phyloP scores from a whole-genome alignment of 768 basidiomycete species.

The Lentinus tigrinus region DNA sequence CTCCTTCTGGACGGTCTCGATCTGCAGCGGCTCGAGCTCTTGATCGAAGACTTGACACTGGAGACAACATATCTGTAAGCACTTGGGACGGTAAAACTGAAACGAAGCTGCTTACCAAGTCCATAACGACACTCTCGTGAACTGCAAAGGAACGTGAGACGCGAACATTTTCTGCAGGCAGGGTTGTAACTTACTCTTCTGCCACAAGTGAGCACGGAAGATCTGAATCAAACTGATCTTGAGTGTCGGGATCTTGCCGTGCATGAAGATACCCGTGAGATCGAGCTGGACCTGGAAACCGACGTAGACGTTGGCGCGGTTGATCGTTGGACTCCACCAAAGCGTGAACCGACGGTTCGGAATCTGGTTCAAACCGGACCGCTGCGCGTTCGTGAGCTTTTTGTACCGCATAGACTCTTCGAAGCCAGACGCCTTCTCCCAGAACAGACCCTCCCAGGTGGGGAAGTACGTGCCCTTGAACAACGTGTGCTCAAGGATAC shows the following conservation, averaged over 20 bases:
- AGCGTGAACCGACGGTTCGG: slow-evolving; percentile 98
- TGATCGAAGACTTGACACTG: slow-evolving; percentile 99
- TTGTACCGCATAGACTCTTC: slow-evolving; percentile 96
- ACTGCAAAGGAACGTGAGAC: slow-evolving; percentile 41
- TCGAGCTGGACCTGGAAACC: slow-evolving; percentile 99
- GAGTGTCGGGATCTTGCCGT: slow-evolving; percentile 96
- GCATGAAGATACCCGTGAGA: slow-evolving; percentile 97
- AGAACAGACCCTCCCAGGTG: slow-evolving; percentile 96
- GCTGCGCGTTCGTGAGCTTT: slow-evolving; percentile 96
- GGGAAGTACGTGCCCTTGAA: slow-evolving; percentile 99
- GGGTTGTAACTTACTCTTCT: slow-evolving; percentile 75
- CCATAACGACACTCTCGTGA: slow-evolving; percentile 92
- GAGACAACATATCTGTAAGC: slow-evolving; percentile 1
- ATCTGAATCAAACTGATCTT: slow-evolving; percentile 99
- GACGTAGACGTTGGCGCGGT: slow-evolving; percentile 98
- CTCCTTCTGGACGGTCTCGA: slow-evolving; percentile 99
- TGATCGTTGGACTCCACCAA: slow-evolving; percentile 99
- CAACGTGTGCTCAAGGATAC: slow-evolving; percentile 93
- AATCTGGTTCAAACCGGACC: slow-evolving; percentile 96
- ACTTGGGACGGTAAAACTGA: neutral
- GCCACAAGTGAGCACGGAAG: slow-evolving; percentile 99
- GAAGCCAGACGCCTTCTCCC: slow-evolving; percentile 98
- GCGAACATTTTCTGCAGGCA: slow-evolving; percentile 21
- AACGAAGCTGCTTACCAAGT: slow-evolving; percentile 51
- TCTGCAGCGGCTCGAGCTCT: slow-evolving; percentile 95